Conservation (phyloP, 495 filamentous ascomycete species). For the Terfezia claveryi region DNA sequence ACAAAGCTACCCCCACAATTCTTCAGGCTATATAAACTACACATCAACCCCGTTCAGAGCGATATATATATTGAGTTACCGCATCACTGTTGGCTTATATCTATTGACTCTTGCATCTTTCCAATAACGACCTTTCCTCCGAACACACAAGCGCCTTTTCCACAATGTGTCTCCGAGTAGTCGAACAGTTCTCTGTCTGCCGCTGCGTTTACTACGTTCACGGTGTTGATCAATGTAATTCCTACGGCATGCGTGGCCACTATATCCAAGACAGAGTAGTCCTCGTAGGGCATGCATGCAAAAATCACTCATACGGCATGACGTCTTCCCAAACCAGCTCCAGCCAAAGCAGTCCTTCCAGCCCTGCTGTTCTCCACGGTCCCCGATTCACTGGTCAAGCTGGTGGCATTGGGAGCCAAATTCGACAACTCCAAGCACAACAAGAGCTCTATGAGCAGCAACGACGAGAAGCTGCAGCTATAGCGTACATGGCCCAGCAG, state of each 20-base stretch:
- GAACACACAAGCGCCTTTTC: not conserved
- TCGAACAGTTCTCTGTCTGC: slow-evolving; percentile 61
- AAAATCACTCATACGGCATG: slow-evolving; percentile 29
- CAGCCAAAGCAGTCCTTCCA: not conserved
- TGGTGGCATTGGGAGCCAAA: not conserved
- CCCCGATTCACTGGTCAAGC: not conserved
- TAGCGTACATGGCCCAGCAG: not conserved
- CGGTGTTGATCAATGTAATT: slow-evolving; percentile 48
- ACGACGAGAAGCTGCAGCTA: not conserved
- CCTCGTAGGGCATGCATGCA: slow-evolving; percentile 59
- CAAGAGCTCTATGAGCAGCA: not conserved
- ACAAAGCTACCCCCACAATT: no score
- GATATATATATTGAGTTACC: no score
- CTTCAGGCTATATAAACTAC: no score
- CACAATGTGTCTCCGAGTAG: slow-evolving; percentile 48
- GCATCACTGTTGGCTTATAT: no score
- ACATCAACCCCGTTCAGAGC: no score
- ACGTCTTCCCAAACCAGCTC: not conserved
- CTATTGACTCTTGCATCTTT: no score
- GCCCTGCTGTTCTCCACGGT: not conserved
- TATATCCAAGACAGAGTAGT: slow-evolving; percentile 48
- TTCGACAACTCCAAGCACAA: not conserved
- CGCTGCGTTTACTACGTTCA: slow-evolving; percentile 63
- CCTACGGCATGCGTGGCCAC: slow-evolving; percentile 51
- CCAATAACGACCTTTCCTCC: no score